A percentile compares a stretch with the other conserved stretches of the same genome.
Conservation (phyloP, 192 early-diverging fungal species). For the Paraglomus occultum region DNA sequence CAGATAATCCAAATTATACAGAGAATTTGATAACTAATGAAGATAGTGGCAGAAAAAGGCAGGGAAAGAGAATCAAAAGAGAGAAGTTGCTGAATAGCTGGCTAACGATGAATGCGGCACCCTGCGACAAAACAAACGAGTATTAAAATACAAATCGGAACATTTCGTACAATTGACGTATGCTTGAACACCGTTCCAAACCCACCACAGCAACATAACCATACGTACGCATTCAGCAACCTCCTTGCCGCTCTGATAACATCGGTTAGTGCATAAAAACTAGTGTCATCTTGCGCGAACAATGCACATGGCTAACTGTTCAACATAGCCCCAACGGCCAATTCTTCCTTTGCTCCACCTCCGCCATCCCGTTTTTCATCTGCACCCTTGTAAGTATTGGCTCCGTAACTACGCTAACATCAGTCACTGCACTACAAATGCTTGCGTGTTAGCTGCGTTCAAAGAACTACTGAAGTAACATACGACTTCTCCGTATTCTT, state of each 20-base stretch:
- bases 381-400: slow-evolving; percentile 67
- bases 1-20: slow-evolving; percentile 88
- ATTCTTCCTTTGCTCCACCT: slow-evolving; percentile 32
- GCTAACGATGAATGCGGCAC: slow-evolving; percentile 72
- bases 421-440: slow-evolving; percentile 85
- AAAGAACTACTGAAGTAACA: slow-evolving; percentile 93
- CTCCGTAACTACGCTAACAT: slow-evolving; percentile 79
- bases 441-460: slow-evolving; percentile 78
- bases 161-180: slow-evolving; percentile 14
- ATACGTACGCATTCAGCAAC: slow-evolving; percentile 56
- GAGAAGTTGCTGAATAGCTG: slow-evolving; percentile 62
- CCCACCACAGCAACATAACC: neutral
- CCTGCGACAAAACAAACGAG: slow-evolving; percentile 37
- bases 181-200: neutral
- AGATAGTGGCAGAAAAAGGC: slow-evolving; percentile 73
- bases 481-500: slow-evolving; percentile 96
- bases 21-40: slow-evolving; percentile 83
- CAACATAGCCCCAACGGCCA: slow-evolving; percentile 81
- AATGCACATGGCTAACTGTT: slow-evolving; percentile 87
- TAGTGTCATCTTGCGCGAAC: slow-evolving; percentile 90
- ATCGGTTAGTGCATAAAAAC: slow-evolving; percentile 93
- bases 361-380: slow-evolving; percentile 38
- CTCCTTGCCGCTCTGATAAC: slow-evolving; percentile 89
- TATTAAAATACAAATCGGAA: neutral
- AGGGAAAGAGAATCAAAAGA: slow-evolving; percentile 66